phyloP scores from a whole-genome alignment of 768 basidiomycete species.

The Boletus reticuloceps region DNA sequence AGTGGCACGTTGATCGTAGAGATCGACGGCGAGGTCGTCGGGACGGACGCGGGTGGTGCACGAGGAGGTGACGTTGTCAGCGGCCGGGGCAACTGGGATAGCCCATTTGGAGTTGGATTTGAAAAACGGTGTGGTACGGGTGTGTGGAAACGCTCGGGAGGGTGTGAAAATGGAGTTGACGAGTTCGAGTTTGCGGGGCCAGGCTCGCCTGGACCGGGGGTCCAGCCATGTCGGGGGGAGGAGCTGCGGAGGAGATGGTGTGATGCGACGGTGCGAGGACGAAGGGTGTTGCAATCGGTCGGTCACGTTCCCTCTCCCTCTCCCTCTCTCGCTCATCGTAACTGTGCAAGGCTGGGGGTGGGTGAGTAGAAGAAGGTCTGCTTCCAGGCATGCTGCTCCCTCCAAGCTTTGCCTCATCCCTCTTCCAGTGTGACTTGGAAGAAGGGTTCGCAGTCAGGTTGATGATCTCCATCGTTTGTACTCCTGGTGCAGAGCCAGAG shows the following conservation, averaged over 20 bases:
- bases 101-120: slow-evolving; percentile 22
- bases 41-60: slow-evolving; percentile 20
- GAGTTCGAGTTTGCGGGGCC: slow-evolving; percentile 28
- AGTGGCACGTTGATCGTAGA: slow-evolving; percentile 13
- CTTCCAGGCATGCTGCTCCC: slow-evolving; percentile 30
- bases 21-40: slow-evolving; percentile 18
- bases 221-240: slow-evolving; percentile 45
- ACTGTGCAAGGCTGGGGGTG: slow-evolving; percentile 24
- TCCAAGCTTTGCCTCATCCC: slow-evolving; percentile 31
- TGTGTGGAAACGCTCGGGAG: slow-evolving; percentile 28
- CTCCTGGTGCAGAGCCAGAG: slow-evolving; percentile 33
- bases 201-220: slow-evolving; percentile 22
- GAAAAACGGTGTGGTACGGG: slow-evolving; percentile 29
- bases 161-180: slow-evolving; percentile 27
- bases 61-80: slow-evolving; percentile 41
- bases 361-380: slow-evolving; percentile 40
- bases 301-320: slow-evolving; percentile 40
- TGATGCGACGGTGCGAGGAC: slow-evolving; percentile 48
- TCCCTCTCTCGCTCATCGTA: slow-evolving; percentile 31
- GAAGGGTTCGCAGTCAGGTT: slow-evolving; percentile 39
- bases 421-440: slow-evolving; percentile 39
- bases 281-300: slow-evolving; percentile 53
- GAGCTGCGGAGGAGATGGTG: slow-evolving; percentile 30
- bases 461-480: slow-evolving; percentile 51
- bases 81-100: slow-evolving; percentile 19